Evolutionary conservation across 2,329 filamentous ascomycete genomes (phyloP).

Genomic region (Epicoccum sorghinum): DNA sequence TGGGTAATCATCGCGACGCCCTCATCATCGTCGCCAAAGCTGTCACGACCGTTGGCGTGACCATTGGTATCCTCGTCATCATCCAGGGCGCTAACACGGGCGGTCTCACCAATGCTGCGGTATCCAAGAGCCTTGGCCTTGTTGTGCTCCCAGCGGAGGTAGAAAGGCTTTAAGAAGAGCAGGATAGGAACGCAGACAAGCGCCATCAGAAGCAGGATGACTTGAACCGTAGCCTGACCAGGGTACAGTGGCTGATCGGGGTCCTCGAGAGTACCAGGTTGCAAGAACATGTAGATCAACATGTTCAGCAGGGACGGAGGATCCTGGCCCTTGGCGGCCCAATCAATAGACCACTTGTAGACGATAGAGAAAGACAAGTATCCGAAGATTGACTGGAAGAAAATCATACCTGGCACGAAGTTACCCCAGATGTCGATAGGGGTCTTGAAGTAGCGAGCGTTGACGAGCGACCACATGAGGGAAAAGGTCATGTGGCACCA

Average conservation of each 20-base stretch:
- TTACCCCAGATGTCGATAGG: conserved; percentile 97
- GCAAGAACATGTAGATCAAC: conserved; percentile 99
- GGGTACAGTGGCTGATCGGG: conserved; percentile 68
- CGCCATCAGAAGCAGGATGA: conserved; percentile 79
- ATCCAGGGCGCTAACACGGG: conserved; percentile 86
- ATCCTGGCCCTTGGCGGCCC: conserved; percentile 68
- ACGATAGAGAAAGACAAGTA: conserved; percentile 93
- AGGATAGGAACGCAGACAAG: conserved; percentile 86
- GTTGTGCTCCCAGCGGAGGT: conserved; percentile 93
- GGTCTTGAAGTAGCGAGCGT: conserved; percentile 92
- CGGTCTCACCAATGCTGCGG: conserved; percentile 87
- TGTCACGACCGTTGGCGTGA: conserved; percentile 66
- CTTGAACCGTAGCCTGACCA: conserved; percentile 78
- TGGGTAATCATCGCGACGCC: conserved; percentile 88
- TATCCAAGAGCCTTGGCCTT: conserved; percentile 85
- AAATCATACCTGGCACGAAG: conserved; percentile 97
- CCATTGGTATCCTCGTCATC: conserved; percentile 71
- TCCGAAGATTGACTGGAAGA: conserved; percentile 98
- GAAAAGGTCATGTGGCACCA: conserved; percentile 99
- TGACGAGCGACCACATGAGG: conserved; percentile 88
- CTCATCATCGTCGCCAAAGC: conserved; percentile 76
- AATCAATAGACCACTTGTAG: conserved; percentile 96
- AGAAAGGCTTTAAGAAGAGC: conserved; percentile 94
- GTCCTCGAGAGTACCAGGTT: conserved; percentile 76
- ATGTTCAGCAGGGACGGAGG: conserved; percentile 95